phyloP scores from a whole-genome alignment of 805 yeast species.

The Isabelozyma rhagii region DNA sequence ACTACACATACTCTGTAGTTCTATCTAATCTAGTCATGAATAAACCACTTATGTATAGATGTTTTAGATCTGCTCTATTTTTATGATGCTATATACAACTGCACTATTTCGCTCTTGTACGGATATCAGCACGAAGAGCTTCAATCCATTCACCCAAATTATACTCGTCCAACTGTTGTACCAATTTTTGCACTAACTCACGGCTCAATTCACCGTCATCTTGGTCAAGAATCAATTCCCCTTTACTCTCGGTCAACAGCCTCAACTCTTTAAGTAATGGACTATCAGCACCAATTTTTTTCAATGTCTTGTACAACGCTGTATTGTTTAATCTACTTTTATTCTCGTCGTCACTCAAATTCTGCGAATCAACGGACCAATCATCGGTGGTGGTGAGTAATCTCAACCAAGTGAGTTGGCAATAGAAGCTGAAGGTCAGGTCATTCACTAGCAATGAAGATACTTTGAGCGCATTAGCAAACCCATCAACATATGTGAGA shows the following conservation, averaged over 20 bases:
- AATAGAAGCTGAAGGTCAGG: slow-evolving; percentile 13
- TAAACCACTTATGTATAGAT: too few species aligned
- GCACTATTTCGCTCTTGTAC: not conserved
- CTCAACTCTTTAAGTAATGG: slow-evolving; percentile 9
- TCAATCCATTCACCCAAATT: slow-evolving; percentile 3
- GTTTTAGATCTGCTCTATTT: too few species aligned
- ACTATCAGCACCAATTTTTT: slow-evolving; percentile 16
- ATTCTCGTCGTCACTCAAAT: slow-evolving; percentile 39
- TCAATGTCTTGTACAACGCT: slow-evolving; percentile 42
- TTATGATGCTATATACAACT: too few species aligned
- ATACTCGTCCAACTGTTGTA: slow-evolving; percentile 4
- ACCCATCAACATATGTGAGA: slow-evolving; percentile 13
- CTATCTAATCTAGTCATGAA: too few species aligned
- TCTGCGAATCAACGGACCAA: slow-evolving; percentile 41
- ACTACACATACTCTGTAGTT: too few species aligned
- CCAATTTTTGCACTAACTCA: slow-evolving; percentile 7
- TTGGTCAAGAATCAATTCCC: not conserved
- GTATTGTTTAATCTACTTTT: slow-evolving; percentile 40
- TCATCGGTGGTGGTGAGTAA: slow-evolving; percentile 48
- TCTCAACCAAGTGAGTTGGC: slow-evolving; percentile 53
- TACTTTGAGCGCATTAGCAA: slow-evolving; percentile 48
- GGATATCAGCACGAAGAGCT: slow-evolving; percentile 1
- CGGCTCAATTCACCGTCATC: slow-evolving; percentile 4
- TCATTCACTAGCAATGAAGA: slow-evolving; percentile 39
- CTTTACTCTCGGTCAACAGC: slow-evolving; percentile 8